These are phyloP conservation scores for Penicillium thymicola DNA, from an alignment of 2,329 filamentous ascomycete genomes.

Conservation along the genomic window DNA sequence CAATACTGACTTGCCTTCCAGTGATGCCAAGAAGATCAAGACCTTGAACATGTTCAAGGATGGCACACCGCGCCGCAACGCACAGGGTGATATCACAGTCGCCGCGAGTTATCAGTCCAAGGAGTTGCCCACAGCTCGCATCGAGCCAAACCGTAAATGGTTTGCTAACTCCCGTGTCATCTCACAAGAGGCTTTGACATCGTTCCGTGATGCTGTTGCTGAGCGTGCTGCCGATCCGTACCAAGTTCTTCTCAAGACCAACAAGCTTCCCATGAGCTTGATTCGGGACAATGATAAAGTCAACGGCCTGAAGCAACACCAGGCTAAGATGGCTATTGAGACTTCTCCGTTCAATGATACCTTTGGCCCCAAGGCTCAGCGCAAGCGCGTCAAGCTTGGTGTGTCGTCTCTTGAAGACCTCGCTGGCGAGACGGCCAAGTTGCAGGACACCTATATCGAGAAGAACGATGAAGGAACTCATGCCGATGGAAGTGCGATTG, in stretches of 20 bases:
- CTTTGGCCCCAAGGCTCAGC: constrained; percentile 88
- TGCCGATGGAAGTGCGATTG: constrained; percentile 66
- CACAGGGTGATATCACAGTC: constrained; percentile 77
- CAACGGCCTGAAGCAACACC: constrained; percentile 86
- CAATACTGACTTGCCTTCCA: constrained; percentile 25
- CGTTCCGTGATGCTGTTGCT: constrained; percentile 88
- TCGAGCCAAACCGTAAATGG: constrained; percentile 97
- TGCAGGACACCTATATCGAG: constrained; percentile 77
- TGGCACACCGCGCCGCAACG: constrained; percentile 77
- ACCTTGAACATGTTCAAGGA: constrained; percentile 87
- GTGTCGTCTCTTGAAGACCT: constrained; percentile 80
- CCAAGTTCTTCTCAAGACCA: constrained; percentile 90
- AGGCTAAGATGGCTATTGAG: constrained; percentile 91
- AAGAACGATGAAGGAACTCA: constrained; percentile 74
- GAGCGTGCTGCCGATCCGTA: constrained; percentile 89
- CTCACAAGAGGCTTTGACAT: constrained; percentile 78
- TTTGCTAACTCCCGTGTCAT: constrained; percentile 93
- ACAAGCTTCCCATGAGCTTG: constrained; percentile 94
- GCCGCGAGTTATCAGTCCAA: constrained; percentile 79
- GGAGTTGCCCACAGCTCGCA: constrained; percentile 76
- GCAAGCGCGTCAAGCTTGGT: constrained; percentile 86
- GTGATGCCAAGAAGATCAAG: constrained; percentile 81
- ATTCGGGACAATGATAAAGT: constrained; percentile 74
- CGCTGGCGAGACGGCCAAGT: constrained; percentile 73
- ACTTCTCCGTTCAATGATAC: constrained; percentile 80